phyloP scores from a whole-genome alignment of 1,284 basidiomycete species.

The Cystobasidium slooffiae region DNA sequence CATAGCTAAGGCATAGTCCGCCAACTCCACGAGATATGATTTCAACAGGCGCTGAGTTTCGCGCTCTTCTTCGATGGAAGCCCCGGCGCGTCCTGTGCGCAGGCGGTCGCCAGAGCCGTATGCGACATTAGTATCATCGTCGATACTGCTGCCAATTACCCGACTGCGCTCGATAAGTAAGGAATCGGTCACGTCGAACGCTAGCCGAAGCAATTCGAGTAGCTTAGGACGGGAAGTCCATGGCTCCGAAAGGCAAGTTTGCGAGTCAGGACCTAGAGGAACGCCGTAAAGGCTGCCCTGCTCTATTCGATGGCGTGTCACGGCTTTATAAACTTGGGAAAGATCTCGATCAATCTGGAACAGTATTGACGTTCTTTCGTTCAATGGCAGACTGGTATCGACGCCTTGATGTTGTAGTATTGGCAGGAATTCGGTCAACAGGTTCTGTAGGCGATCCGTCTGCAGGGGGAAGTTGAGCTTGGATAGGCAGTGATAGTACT shows the following conservation, averaged over 20 bases:
- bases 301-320: slow-evolving; percentile 72
- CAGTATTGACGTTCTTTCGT: slow-evolving; percentile 52
- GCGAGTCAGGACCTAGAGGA: slow-evolving; percentile 61
- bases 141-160: slow-evolving; percentile 60
- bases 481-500: not conserved
- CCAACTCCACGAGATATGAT: slow-evolving; percentile 57
- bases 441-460: slow-evolving; percentile 49
- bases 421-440: slow-evolving; percentile 51
- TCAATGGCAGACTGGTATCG: slow-evolving; percentile 58
- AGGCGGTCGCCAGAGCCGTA: not conserved
- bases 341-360: slow-evolving; percentile 29
- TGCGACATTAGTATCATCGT: slow-evolving; percentile 52
- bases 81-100: slow-evolving; percentile 48
- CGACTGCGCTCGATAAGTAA: slow-evolving; percentile 61
- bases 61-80: slow-evolving; percentile 53
- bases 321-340: slow-evolving; percentile 73
- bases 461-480: slow-evolving; percentile 30
- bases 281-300: slow-evolving; percentile 77
- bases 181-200: slow-evolving; percentile 71
- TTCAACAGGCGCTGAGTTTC: slow-evolving; percentile 56
- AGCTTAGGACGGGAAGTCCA: slow-evolving; percentile 78
- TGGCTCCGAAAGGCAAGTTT: slow-evolving; percentile 60
- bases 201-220: slow-evolving; percentile 71
- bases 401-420: slow-evolving; percentile 70
- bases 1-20: slow-evolving; percentile 56